phyloP scores from a whole-genome alignment of 768 basidiomycete species.

The Collybia sp. region DNA sequence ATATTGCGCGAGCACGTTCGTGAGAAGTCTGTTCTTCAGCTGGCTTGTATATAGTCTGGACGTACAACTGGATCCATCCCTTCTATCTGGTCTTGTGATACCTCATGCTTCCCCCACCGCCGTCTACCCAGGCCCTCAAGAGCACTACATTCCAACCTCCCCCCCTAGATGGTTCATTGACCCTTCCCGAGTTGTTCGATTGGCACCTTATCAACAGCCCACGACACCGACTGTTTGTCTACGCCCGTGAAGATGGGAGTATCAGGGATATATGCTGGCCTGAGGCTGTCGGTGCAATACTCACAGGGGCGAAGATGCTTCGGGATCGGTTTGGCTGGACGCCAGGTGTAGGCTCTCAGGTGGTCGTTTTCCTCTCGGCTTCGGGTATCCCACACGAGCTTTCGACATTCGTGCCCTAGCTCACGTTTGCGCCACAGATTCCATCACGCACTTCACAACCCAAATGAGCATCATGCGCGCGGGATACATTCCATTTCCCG shows the following conservation, averaged over 20 bases:
- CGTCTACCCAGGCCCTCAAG: conserved; percentile 20
- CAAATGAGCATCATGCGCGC: conserved; percentile 27
- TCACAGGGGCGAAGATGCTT: conserved; percentile 14
- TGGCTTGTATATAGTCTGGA: too few species aligned
- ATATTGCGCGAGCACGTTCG: too few species aligned
- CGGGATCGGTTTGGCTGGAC: conserved; percentile 1
- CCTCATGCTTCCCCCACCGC: conserved; percentile 6
- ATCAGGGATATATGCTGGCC: conserved; percentile 16
- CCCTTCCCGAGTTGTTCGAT: conserved; percentile 28
- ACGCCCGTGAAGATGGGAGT: conserved; percentile 8
- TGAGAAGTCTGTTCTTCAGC: too few species aligned
- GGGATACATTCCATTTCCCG: conserved; percentile 27
- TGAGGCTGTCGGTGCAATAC: conserved; percentile 19
- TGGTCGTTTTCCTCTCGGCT: too few species aligned
- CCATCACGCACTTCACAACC: conserved; percentile 24
- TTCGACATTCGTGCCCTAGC: too few species aligned
- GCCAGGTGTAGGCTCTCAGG: not conserved
- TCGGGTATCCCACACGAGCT: too few species aligned
- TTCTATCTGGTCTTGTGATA: too few species aligned
- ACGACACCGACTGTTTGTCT: conserved; percentile 26
- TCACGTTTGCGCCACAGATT: conserved; percentile 15
- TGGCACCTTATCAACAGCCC: conserved; percentile 24
- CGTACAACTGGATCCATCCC: too few species aligned
- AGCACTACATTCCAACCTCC: conserved; percentile 25
- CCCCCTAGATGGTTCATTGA: conserved; percentile 23